Conservation (phyloP, 352 stramenopile species). For the Phytophthora vignae region DNA sequence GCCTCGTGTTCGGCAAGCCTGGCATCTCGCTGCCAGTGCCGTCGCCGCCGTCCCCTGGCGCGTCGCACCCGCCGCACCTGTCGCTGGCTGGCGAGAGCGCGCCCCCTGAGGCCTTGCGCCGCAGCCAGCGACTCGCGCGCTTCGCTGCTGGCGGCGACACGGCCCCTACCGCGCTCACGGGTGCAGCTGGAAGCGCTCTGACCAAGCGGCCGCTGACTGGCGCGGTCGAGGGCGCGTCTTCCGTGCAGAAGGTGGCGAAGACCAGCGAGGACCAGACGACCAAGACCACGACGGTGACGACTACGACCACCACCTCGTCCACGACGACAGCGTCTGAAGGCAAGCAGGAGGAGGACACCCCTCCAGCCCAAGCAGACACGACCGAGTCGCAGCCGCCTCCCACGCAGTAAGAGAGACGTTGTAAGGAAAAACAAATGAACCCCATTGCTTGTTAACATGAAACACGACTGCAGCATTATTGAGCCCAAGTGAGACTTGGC, state of each 20-base stretch:
- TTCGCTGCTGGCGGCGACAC: conserved; percentile 43
- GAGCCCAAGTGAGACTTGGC: neutral
- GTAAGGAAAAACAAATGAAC: conserved; percentile 7
- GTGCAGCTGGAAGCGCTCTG: conserved; percentile 23
- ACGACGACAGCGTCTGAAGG: conserved; percentile 31
- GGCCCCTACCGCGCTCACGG: conserved; percentile 1
- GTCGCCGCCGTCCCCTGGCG: conserved; percentile 50
- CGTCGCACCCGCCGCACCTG: conserved; percentile 28
- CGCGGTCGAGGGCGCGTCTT: conserved; percentile 29
- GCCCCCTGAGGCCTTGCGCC: conserved; percentile 46
- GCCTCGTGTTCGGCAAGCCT: conserved; percentile 80
- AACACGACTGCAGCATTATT: conserved; percentile 15
- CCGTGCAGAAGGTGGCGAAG: conserved; percentile 53
- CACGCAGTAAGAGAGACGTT: conserved; percentile 28
- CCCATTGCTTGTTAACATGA: conserved; percentile 26
- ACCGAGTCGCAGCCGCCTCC: conserved; percentile 29
- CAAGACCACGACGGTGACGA: conserved; percentile 33
- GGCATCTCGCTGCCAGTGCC: conserved; percentile 78
- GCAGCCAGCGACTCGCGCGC: conserved; percentile 59
- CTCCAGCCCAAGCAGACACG: conserved; percentile 28
- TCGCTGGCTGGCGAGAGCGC: conserved; percentile 33
- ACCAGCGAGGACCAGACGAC: conserved; percentile 47
- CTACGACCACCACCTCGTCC: conserved; percentile 16
- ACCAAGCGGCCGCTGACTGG: conserved; percentile 50
- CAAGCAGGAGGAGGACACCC: conserved; percentile 45